These are phyloP conservation scores for Jamesozyma rosinii DNA, from an alignment of 805 yeast genomes.

Conservation along the genomic window DNA sequence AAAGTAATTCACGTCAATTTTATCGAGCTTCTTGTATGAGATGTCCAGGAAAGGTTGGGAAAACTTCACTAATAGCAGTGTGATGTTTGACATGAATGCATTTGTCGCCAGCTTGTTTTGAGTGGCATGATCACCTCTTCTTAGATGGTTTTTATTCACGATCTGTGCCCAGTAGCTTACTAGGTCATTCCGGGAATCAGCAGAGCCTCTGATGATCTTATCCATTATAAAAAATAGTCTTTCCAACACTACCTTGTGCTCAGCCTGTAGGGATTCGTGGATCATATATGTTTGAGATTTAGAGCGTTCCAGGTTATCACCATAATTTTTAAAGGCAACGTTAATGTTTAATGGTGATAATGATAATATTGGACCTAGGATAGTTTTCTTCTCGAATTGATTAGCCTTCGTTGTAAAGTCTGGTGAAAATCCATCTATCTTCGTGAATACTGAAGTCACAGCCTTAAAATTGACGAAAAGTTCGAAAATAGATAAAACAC, in stretches of 20 bases:
- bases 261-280: conserved; percentile 53
- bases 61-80: conserved; percentile 56
- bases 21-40: conserved; percentile 56
- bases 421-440: conserved; percentile 45
- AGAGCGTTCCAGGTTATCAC: conserved; percentile 27
- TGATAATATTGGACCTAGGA: conserved; percentile 69
- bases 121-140: conserved; percentile 79
- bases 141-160: conserved; percentile 74
- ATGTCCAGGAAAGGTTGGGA: conserved; percentile 79
- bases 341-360: conserved; percentile 61
- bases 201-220: conserved; percentile 65
- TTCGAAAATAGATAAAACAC: conserved; percentile 48
- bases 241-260: conserved; percentile 49
- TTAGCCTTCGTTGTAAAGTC: conserved; percentile 39
- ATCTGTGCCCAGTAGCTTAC: conserved; percentile 62
- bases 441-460: conserved; percentile 52
- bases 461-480: conserved; percentile 48
- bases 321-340: conserved; percentile 42
- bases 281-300: conserved; percentile 40
- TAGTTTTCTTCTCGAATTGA: conserved; percentile 49
- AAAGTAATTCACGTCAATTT: conserved; percentile 67
- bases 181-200: conserved; percentile 51
- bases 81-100: conserved; percentile 72
- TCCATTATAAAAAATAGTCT: conserved; percentile 63
- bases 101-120: conserved; percentile 59